These are phyloP conservation scores for Colletotrichum salicis DNA, from an alignment of 2,329 filamentous ascomycete species.

Conservation along the genomic window DNA sequence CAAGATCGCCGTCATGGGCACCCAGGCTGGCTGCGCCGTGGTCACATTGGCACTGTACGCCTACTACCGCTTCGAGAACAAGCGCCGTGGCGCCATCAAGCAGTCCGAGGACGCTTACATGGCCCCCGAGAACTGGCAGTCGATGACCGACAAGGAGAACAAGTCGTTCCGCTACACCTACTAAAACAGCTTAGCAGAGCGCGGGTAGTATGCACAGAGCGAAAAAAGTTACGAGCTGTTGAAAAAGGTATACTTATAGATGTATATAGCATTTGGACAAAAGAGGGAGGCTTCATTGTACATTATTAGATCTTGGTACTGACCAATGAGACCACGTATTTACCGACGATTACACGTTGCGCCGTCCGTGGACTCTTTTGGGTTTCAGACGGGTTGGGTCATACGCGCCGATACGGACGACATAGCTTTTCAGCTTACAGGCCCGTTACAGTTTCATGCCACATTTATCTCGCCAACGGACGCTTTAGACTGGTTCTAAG, in stretches of 20 bases:
- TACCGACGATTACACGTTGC: background rate
- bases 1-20: constrained; percentile 65
- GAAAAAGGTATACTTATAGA: background rate
- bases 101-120: constrained; percentile 53
- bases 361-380: background rate
- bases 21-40: constrained; percentile 55
- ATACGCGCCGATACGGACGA: background rate
- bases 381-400: constrained; percentile 9
- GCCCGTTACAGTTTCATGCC: background rate
- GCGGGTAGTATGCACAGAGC: background rate
- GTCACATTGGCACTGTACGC: constrained; percentile 56
- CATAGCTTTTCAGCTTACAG: background rate
- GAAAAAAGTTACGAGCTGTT: background rate
- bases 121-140: constrained; percentile 56
- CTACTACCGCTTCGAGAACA: constrained; percentile 63
- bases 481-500: background rate
- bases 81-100: constrained; percentile 43
- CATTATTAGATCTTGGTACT: background rate
- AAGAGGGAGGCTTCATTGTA: constrained; percentile 1
- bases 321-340: background rate
- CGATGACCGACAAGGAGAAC: constrained; percentile 68
- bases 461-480: background rate
- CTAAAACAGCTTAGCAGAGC: constrained; percentile 36
- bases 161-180: constrained; percentile 65
- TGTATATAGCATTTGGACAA: background rate